Percentiles rank a stretch among this genome's conserved stretches.
phyloP scores from a whole-genome alignment of 164 flowering plant genomes.

The Warburgia ugandensis region DNA sequence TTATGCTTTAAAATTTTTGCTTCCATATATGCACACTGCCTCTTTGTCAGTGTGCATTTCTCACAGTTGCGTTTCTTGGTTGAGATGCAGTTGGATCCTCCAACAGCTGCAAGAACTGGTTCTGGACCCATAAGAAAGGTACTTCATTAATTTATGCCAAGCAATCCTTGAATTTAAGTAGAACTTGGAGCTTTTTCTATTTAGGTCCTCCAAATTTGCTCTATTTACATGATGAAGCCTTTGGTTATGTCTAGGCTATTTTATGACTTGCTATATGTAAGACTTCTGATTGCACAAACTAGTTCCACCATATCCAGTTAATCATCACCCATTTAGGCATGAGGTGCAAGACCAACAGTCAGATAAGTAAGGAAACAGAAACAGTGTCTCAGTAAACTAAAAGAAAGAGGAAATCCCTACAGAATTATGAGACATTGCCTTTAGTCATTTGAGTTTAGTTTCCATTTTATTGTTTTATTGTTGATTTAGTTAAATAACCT shows the following conservation, averaged over 20 bases:
- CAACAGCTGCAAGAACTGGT: slow-evolving; percentile 41
- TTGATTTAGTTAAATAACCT: too few species aligned
- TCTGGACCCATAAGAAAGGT: slow-evolving; percentile 70
- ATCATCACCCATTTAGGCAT: too few species aligned
- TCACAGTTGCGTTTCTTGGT: slow-evolving; percentile 7
- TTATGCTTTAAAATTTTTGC: background rate
- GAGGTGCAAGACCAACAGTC: too few species aligned
- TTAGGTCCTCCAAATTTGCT: background rate
- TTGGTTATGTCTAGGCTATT: background rate
- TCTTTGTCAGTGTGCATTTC: slow-evolving; percentile 10
- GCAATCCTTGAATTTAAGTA: too few species aligned
- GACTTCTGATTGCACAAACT: too few species aligned
- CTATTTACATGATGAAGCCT: background rate
- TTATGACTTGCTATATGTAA: background rate
- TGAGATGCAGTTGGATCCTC: slow-evolving; percentile 41
- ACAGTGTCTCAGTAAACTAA: too few species aligned
- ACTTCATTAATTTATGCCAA: slow-evolving; percentile 11
- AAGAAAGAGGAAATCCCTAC: too few species aligned
- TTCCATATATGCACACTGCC: slow-evolving; percentile 1
- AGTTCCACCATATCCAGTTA: too few species aligned
- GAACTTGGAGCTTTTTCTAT: background rate
- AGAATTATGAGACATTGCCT: too few species aligned
- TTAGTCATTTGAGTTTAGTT: too few species aligned
- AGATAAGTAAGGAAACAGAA: too few species aligned
- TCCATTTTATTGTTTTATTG: too few species aligned